Evolutionary conservation across 2,329 filamentous ascomycete species (phyloP).

Genomic region (Exophiala oligosperma): DNA sequence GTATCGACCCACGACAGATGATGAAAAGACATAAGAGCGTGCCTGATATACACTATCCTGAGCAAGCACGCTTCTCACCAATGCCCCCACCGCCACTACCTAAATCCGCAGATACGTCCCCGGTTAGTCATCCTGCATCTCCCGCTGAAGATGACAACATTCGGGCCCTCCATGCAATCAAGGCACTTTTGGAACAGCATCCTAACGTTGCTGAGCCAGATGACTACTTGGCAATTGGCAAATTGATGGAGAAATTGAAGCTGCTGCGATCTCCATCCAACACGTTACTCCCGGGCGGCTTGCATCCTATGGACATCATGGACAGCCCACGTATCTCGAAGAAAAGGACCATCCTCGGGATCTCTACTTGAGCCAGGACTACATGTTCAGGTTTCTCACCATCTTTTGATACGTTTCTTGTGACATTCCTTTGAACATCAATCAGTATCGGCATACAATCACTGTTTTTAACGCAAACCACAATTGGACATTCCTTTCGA

Average conservation of each 20-base stretch:
- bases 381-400: background rate
- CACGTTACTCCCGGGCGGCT: constrained; percentile 41
- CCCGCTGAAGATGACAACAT: constrained; percentile 83
- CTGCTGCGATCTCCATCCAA: constrained; percentile 56
- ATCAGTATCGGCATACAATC: constrained; percentile 1
- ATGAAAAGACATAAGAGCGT: constrained; percentile 48
- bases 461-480: background rate
- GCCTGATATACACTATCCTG: constrained; percentile 46
- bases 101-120: constrained; percentile 43
- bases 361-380: constrained; percentile 32
- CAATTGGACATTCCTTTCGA: constrained; percentile 18
- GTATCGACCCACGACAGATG: constrained; percentile 34
- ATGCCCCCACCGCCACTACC: constrained; percentile 42
- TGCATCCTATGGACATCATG: constrained; percentile 44
- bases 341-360: constrained; percentile 47
- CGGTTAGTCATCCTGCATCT: constrained; percentile 56
- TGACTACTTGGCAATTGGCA: constrained; percentile 75
- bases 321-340: constrained; percentile 44
- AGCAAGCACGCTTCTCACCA: constrained; percentile 39
- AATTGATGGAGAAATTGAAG: constrained; percentile 82
- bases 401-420: background rate
- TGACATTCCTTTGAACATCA: constrained; percentile 10
- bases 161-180: constrained; percentile 75
- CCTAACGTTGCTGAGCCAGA: constrained; percentile 72
- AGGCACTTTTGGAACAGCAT: constrained; percentile 76